Evolutionary conservation across 257 asterid species (phyloP), one percentile per base, ranked within the genome.

Genomic region (Forsythia suspensa): DNA sequence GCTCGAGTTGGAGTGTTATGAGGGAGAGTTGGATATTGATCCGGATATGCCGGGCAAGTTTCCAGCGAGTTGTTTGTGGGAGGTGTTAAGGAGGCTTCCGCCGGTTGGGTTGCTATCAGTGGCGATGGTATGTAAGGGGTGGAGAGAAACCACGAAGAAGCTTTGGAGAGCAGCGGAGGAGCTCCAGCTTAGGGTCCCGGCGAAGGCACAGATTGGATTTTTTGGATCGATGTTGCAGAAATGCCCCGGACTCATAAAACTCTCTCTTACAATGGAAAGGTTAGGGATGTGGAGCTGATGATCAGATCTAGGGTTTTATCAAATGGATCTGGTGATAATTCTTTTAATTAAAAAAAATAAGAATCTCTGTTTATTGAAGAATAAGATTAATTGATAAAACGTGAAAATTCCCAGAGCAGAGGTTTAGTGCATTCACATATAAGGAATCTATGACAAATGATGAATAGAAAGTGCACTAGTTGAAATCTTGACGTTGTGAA

Each of bases 101-200:
- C 99, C 99, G 3, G 70, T 85, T 7, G 87, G 88, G 66, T 57
- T 96, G 87, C 77, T 92, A 75, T 84, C 91, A 71, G 94, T 94
- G 80, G 96, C 95, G 72, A 83, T 85, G 77, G 99, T 96, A 77
- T 92, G 99, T 70, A 88, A 81, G 78, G 94, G 97, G 18, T 96
- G 97, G 98, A 89, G 97, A 81, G 95, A 92, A 68, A 81, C 91
- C 70, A 78, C 92, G 37, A 91, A 80, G 84, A 80, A 80, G 90
- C 75, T 96, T 21, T 94, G 99, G 99, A 82, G 84, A 66, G 96
- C 93, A 80, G 92, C 95, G 80, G 97, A 92, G 89, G 97, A 96
- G 91, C 91, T 96, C 4, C 79, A 94, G 41, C 92, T 96, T 48
- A 84, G 92, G 84, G 97, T 96, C 78, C 96, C 99, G 43, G 86